phyloP scores from a whole-genome alignment of 2,329 filamentous ascomycete genomes.

The Knoxdaviesia proteae region DNA sequence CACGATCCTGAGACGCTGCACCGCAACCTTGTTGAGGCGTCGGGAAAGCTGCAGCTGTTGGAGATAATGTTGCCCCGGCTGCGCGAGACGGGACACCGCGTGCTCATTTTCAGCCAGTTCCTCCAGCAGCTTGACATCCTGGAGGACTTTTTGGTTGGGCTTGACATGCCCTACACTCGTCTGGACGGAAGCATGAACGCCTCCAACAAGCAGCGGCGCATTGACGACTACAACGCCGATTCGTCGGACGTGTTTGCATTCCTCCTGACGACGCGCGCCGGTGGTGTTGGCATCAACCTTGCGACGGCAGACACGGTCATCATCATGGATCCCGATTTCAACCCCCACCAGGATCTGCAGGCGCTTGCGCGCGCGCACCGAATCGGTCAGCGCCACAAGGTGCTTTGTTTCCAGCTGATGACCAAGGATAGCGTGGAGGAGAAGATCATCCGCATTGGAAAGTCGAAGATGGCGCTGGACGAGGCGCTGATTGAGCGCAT shows the following conservation, averaged over 20 bases:
- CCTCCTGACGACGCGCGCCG: slow-evolving; percentile 78
- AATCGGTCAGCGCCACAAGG: slow-evolving; percentile 90
- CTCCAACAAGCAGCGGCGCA: slow-evolving; percentile 79
- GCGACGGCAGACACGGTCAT: slow-evolving; percentile 96
- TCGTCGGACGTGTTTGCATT: slow-evolving; percentile 74
- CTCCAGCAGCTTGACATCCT: slow-evolving; percentile 71
- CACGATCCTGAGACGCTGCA: slow-evolving; percentile 41
- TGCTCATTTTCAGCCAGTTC: slow-evolving; percentile 93
- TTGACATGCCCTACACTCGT: slow-evolving; percentile 54
- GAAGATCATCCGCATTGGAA: slow-evolving; percentile 87
- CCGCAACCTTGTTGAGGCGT: slow-evolving; percentile 75
- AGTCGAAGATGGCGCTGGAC: slow-evolving; percentile 89
- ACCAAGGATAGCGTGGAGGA: slow-evolving; percentile 80
- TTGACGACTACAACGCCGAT: slow-evolving; percentile 80
- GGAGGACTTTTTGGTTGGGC: slow-evolving; percentile 70
- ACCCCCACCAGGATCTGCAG: slow-evolving; percentile 94
- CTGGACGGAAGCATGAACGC: slow-evolving; percentile 71
- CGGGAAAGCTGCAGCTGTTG: slow-evolving; percentile 68
- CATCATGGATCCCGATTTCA: slow-evolving; percentile 92
- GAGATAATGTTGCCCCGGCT: slow-evolving; percentile 76
- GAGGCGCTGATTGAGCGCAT: slow-evolving; percentile 87
- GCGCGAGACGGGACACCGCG: slow-evolving; percentile 65
- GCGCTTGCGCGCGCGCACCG: slow-evolving; percentile 85
- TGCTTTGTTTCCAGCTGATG: slow-evolving; percentile 86
- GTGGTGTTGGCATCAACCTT: slow-evolving; percentile 92